These are phyloP conservation scores for Ophiobolus disseminans DNA, from an alignment of 2,329 filamentous ascomycete genomes.

Conservation along the genomic window DNA sequence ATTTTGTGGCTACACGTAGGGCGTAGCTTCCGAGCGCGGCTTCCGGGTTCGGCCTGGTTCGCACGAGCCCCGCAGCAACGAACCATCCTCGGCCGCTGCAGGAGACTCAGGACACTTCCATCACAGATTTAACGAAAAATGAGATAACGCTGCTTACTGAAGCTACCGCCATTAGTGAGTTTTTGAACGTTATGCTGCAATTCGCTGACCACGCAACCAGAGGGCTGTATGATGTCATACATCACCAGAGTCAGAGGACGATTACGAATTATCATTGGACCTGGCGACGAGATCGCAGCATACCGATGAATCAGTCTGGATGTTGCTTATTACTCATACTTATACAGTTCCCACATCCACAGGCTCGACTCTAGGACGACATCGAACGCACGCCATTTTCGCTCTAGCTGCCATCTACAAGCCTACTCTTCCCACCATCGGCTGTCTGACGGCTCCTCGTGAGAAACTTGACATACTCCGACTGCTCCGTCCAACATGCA, in stretches of 20 bases:
- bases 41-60: too few species aligned
- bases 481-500: conserved; percentile 42
- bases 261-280: background rate
- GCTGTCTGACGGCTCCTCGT: conserved; percentile 52
- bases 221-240: background rate
- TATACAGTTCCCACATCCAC: too few species aligned
- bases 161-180: background rate
- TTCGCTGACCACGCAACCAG: background rate
- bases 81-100: too few species aligned
- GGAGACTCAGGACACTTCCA: too few species aligned
- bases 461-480: conserved; percentile 42
- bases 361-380: too few species aligned
- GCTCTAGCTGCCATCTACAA: background rate
- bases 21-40: background rate
- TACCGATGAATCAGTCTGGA: too few species aligned
- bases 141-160: background rate
- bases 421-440: conserved; percentile 43
- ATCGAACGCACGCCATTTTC: too few species aligned
- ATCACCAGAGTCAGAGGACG: background rate
- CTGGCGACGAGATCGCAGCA: background rate
- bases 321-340: too few species aligned
- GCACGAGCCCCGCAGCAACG: too few species aligned
- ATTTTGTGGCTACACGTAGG: background rate
- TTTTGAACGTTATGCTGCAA: background rate
- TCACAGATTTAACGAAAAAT: background rate